Conservation (phyloP, 371 early-diverging fungal genomes). For the Ordospora colligata region DNA sequence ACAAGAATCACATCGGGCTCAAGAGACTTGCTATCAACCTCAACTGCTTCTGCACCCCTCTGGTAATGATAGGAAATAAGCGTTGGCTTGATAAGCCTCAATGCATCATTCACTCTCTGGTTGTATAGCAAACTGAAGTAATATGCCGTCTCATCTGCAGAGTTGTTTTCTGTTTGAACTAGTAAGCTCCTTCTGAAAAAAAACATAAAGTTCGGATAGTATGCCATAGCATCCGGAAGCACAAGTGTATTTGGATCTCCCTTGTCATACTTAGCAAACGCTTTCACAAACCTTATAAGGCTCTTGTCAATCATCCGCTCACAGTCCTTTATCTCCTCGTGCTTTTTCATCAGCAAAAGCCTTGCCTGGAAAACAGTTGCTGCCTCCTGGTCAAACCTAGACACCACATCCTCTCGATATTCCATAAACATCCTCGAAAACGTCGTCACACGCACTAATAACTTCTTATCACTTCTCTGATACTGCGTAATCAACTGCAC, state of each 20-base stretch:
- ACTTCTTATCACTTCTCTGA: conserved; percentile 46
- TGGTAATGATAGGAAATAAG: conserved; percentile 81
- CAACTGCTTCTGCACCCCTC: conserved; percentile 76
- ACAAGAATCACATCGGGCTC: conserved; percentile 84
- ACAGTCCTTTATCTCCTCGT: conserved; percentile 93
- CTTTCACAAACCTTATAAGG: conserved; percentile 89
- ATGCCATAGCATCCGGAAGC: conserved; percentile 81
- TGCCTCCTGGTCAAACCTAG: conserved; percentile 94
- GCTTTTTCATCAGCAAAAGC: conserved; percentile 86
- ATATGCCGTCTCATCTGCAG: conserved; percentile 95
- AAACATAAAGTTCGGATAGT: conserved; percentile 99
- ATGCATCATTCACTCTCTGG: conserved; percentile 62
- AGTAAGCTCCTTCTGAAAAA: conserved; percentile 90
- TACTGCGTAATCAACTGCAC: conserved; percentile 60
- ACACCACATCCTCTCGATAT: conserved; percentile 75
- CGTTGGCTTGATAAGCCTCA: conserved; percentile 97
- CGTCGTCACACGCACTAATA: conserved; percentile 54
- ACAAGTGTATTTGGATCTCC: conserved; percentile 84
- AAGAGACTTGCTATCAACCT: conserved; percentile 88
- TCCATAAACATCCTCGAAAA: conserved; percentile 58
- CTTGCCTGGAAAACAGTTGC: conserved; percentile 94
- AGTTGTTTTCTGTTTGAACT: conserved; percentile 93
- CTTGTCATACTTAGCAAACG: conserved; percentile 84
- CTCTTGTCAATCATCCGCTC: conserved; percentile 94
- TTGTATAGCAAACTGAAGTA: conserved; percentile 64